Evolutionary conservation across 768 basidiomycete genomes (phyloP), one percentile per base, ranked within the genome.

Genomic region (Lactarius evosmus): DNA sequence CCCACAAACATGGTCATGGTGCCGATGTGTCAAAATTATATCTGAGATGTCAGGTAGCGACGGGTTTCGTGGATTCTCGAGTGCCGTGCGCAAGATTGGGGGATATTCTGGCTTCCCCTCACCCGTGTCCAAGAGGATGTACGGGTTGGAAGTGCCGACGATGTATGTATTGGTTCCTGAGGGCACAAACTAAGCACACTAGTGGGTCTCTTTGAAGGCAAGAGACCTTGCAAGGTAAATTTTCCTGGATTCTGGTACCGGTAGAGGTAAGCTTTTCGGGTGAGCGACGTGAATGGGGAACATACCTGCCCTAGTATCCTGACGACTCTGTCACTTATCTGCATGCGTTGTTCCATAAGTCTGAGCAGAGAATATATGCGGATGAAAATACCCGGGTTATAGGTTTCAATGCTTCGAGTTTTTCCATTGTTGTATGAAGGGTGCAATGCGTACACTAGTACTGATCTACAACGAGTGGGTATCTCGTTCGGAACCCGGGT

Each of bases 151-250:
- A 57, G 76, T 75, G 27, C 93, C 93, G 51, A 95, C 69, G 66
- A 97, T 78, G 71, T 96, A 97, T 2, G 93, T 95, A 71, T 96
- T 95, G 3, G 94, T 96, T 22, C 93, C 91, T 91, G 59, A 7
- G 17, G 7, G 6, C 4, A 22, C 59, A 9, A 25, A 32, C 44
- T n/a, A 19, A 54, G 34, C 46, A 52, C 3, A 22, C 38, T 3
- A 25, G 16, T 41, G 19, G 14, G 12, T 29, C 5, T 29, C 52
- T 51, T 6, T 7, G 4, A 12, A 32, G 30, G n/a, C 2, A 49
- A 22, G 60, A 58, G 44, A 87, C 91, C 93, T 79, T 95, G 92
- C 0, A 96, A 78, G 0, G 93, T 94, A 72, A 91, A 94, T 69
- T 89, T 87, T 3, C 93, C 89, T 8, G 93, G 92, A 70, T 96